These are phyloP conservation scores for Solidago caesia DNA, from an alignment of 129 eudicot genomes.

Conservation along the genomic window DNA sequence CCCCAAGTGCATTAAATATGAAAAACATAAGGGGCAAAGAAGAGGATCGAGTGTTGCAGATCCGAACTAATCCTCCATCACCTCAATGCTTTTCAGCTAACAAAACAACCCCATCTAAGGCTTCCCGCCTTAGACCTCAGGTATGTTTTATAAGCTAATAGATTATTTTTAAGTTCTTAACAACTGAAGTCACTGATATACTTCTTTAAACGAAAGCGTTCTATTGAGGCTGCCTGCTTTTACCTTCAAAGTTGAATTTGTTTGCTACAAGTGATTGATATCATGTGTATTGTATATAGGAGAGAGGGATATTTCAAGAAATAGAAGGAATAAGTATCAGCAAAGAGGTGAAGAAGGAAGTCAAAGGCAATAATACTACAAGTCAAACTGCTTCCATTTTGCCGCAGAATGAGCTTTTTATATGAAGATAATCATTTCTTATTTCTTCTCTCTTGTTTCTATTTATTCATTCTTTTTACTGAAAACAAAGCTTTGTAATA, in stretches of 20 bases:
- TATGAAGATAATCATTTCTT: background rate
- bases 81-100: slow-evolving; percentile 88
- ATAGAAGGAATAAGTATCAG: slow-evolving; percentile 18
- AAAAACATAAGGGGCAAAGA: slow-evolving; percentile 48
- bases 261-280: background rate
- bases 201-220: no score
- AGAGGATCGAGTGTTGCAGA: slow-evolving; percentile 50
- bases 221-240: background rate
- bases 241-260: background rate
- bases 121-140: slow-evolving; percentile 30
- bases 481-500: slow-evolving; percentile 6
- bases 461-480: slow-evolving; percentile 5
- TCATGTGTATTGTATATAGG: slow-evolving; percentile 2
- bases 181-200: no score
- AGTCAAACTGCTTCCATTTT: slow-evolving; percentile 13
- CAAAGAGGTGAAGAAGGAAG: slow-evolving; percentile 33
- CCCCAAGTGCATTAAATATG: slow-evolving; percentile 53
- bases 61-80: slow-evolving; percentile 84
- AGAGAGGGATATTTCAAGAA: slow-evolving; percentile 30
- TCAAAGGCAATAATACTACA: slow-evolving; percentile 22
- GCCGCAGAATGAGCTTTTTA: slow-evolving; percentile 6
- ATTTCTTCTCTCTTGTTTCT: background rate
- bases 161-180: background rate
- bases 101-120: slow-evolving; percentile 26
- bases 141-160: slow-evolving; percentile 12